phyloP scores from a whole-genome alignment of 371 early-diverging fungal species.

The Syncephalastrum racemosum region DNA sequence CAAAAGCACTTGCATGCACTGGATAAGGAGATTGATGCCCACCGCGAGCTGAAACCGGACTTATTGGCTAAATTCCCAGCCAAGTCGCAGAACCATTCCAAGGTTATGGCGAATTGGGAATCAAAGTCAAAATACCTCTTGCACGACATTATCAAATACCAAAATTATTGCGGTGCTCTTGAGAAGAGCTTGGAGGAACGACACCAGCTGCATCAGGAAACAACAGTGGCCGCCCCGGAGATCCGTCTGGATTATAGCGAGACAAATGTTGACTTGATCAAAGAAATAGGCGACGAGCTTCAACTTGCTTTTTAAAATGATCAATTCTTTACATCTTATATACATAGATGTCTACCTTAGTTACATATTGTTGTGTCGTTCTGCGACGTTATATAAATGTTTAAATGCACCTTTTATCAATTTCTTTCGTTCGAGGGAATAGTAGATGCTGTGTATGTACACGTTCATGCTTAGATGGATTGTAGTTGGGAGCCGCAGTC shows the following conservation, averaged over 20 bases:
- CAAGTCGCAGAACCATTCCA: constrained; percentile 54
- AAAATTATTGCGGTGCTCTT: constrained; percentile 75
- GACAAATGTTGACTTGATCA: constrained; percentile 27
- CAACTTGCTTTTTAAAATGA: constrained; percentile 12
- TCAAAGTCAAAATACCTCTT: constrained; percentile 78
- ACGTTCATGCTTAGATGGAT: too few species aligned
- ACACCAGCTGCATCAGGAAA: background rate
- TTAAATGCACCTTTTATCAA: too few species aligned
- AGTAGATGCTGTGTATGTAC: too few species aligned
- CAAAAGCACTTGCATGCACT: constrained; percentile 27
- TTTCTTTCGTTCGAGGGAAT: too few species aligned
- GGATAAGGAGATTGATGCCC: constrained; percentile 39
- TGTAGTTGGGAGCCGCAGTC: too few species aligned
- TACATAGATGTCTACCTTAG: too few species aligned
- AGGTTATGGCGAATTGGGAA: constrained; percentile 84
- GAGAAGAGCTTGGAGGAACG: constrained; percentile 45
- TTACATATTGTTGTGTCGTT: too few species aligned
- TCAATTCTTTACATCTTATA: too few species aligned
- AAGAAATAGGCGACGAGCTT: constrained; percentile 38
- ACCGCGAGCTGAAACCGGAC: constrained; percentile 39
- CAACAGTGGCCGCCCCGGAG: background rate
- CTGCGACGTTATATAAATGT: too few species aligned
- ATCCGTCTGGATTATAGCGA: constrained; percentile 14
- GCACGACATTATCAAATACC: constrained; percentile 85
- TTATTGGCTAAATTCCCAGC: constrained; percentile 48